Conservation (phyloP, 176 grass and related monocot species). For the Oryza rufipogon region DNA sequence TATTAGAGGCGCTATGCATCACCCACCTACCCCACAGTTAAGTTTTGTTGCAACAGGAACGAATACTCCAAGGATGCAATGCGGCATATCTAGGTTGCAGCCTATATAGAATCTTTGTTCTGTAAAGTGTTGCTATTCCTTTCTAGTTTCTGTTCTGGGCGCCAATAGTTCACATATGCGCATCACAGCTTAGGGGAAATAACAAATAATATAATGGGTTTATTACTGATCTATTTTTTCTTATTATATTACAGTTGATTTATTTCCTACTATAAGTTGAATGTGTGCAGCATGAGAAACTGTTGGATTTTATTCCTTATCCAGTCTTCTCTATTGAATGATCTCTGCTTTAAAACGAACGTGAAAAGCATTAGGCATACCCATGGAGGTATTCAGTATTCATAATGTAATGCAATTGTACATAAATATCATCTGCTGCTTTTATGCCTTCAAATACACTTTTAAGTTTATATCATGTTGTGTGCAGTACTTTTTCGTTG, state of each 20-base stretch:
- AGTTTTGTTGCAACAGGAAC: background rate
- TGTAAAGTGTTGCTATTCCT: background rate
- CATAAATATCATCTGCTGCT: background rate
- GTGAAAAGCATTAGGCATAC: background rate
- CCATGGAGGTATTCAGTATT: background rate
- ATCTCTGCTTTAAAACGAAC: background rate
- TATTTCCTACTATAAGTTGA: background rate
- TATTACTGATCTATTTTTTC: slow-evolving; percentile 23
- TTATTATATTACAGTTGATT: background rate
- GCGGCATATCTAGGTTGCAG: background rate
- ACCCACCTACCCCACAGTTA: background rate
- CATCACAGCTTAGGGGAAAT: background rate
- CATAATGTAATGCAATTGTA: background rate
- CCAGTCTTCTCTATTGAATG: slow-evolving; percentile 14
- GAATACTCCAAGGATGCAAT: background rate
- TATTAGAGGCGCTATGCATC: background rate
- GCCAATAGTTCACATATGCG: background rate
- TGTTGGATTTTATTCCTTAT: slow-evolving; percentile 8
- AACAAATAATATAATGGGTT: background rate
- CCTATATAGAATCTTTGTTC: slow-evolving; percentile 3
- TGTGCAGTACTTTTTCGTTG: background rate
- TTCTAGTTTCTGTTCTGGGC: slow-evolving; percentile 15
- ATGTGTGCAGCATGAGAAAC: background rate
- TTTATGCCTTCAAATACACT: background rate
- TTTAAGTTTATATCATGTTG: slow-evolving; percentile 10